These are phyloP conservation scores for Candida railenensis DNA, from an alignment of 805 yeast species.

Conservation along the genomic window DNA sequence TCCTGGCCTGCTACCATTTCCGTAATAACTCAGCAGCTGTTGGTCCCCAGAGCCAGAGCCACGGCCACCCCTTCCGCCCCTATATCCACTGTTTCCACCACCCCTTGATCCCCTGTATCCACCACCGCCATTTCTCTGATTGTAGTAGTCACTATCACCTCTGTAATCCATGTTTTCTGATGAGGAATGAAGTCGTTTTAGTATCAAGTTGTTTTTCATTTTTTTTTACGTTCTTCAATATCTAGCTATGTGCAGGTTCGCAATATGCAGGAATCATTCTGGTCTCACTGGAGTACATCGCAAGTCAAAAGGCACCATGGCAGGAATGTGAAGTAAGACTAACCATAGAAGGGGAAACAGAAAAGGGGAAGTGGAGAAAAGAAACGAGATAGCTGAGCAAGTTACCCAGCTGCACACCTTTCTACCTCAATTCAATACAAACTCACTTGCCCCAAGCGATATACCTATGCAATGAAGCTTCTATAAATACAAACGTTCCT, in stretches of 20 bases:
- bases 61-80: constrained; percentile 11
- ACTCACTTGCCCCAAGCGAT: too few relatives aligned
- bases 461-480: too few relatives aligned
- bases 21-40: constrained; percentile 7
- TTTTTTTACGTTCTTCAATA: neutral
- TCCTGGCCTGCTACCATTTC: neutral
- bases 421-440: too few relatives aligned
- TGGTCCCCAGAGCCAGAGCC: constrained; percentile 8
- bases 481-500: neutral
- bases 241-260: neutral
- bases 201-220: neutral
- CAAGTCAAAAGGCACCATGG: too few relatives aligned
- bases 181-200: neutral
- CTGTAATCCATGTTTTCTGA: constrained; percentile 8
- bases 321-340: too few relatives aligned
- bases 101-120: constrained; percentile 19
- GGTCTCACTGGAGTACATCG: too few relatives aligned
- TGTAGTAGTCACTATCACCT: constrained; percentile 12
- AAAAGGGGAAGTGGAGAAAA: too few relatives aligned
- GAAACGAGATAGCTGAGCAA: too few relatives aligned
- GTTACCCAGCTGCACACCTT: too few relatives aligned
- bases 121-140: constrained; percentile 12
- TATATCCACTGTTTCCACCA: constrained; percentile 2
- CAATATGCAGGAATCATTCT: neutral
- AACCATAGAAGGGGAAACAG: too few relatives aligned